A percentile compares a stretch with the other conserved stretches of the same genome.
Conservation (phyloP, 2,329 filamentous ascomycete species). For the Chrysoporthe cubensis region DNA sequence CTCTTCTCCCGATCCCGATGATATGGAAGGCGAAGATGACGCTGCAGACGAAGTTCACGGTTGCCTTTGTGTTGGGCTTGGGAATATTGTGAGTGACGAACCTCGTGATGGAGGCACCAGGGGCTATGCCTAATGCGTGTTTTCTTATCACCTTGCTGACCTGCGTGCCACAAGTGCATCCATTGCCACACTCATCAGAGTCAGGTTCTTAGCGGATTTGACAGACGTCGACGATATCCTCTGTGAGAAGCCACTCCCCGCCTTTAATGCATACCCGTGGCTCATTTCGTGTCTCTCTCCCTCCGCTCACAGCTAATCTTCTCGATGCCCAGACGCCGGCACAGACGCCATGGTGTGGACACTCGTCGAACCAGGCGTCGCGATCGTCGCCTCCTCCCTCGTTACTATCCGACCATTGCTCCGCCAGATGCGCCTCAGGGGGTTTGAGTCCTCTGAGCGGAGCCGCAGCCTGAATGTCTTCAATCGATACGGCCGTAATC, state of each 20-base stretch:
- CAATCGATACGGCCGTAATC: conserved; percentile 37
- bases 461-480: conserved; percentile 39
- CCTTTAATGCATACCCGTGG: neutral
- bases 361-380: conserved; percentile 59
- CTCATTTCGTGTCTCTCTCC: neutral
- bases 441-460: conserved; percentile 49
- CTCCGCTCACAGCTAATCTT: neutral
- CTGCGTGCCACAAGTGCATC: conserved; percentile 46
- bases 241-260: conserved; percentile 42
- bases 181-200: conserved; percentile 56
- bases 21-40: conserved; percentile 60
- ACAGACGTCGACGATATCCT: conserved; percentile 51
- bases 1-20: conserved; percentile 57
- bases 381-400: conserved; percentile 57
- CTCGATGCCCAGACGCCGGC: conserved; percentile 43
- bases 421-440: conserved; percentile 50
- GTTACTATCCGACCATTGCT: conserved; percentile 60
- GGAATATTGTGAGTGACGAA: conserved; percentile 51
- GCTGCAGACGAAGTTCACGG: conserved; percentile 54
- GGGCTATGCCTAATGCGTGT: neutral
- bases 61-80: conserved; percentile 52
- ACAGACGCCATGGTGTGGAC: conserved; percentile 61
- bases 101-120: neutral
- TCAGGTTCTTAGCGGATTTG: conserved; percentile 53
- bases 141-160: neutral